Evolutionary conservation across 768 basidiomycete species (phyloP), one percentile per base, ranked within the genome.

Genomic region (Coprinopsis strossmayeri): DNA sequence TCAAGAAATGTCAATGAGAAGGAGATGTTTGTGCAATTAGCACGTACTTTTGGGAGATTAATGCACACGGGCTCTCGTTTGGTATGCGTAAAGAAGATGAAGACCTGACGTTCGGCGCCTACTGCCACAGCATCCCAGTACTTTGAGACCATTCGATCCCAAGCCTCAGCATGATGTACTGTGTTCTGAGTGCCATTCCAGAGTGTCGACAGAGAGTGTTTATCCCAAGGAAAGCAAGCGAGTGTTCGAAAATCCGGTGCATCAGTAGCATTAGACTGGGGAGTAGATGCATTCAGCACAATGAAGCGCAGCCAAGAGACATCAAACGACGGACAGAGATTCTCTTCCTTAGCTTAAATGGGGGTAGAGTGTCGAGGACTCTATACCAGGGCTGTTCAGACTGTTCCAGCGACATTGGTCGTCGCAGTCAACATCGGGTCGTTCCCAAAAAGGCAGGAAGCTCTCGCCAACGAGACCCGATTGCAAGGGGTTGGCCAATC

Each of bases 41-140:
- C 30, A 32, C 30, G 15, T 32, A 68, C 70, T 34, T 53, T 46
- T 5, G 70, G 64, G 9, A 78, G 57, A 41, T 64, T 67, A 30
- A 76, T 58, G 37, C 61, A 64, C 39, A 72, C 46, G 5, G 69
- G 67, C 18, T 53, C 37, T 34, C 52, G 61, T n/a, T 60, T 57
- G 42, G 62, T 51, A 30, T 55, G 64, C 28, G 59, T 64, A 60
- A 58, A 77, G 56, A 60, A 72, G 46, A 66, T 61, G 62, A 59
- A 73, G 32, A 70, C 56, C 46, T 56, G 55, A 18, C 55, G 57
- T 34, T 53, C 57, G 24, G 74, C 66, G 38, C 72, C 76, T 5
- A 81, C 71, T 40, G 74, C 74, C 47, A 82, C 64, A 25, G 77
- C 67, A 44, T 80, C 77, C 40, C 68, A 63, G 66, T 73, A 84